These are phyloP conservation scores for Coniophora puteana DNA, from an alignment of 1,284 basidiomycete species.

Conservation along the genomic window DNA sequence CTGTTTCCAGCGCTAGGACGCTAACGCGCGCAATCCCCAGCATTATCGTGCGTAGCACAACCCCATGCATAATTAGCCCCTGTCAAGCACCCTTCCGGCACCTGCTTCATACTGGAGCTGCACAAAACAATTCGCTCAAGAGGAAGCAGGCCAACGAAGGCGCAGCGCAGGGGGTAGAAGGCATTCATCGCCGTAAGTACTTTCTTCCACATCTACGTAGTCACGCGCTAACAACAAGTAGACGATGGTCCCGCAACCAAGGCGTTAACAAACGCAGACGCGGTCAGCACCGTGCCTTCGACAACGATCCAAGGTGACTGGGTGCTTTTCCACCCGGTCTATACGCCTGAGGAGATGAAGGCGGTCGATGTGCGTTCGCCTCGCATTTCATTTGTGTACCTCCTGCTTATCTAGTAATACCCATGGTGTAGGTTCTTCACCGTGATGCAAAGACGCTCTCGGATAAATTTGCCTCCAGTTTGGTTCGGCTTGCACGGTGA, in stretches of 20 bases:
- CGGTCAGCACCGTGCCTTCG: slow-evolving; percentile 40
- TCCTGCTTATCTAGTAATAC: not conserved
- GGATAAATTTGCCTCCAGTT: slow-evolving; percentile 68
- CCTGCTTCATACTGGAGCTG: slow-evolving; percentile 24
- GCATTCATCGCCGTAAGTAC: slow-evolving; percentile 21
- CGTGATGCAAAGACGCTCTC: slow-evolving; percentile 59
- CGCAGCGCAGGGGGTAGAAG: slow-evolving; percentile 24
- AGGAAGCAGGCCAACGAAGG: slow-evolving; percentile 22
- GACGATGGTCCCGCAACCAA: slow-evolving; percentile 22
- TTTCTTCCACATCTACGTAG: not conserved
- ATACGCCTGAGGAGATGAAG: slow-evolving; percentile 74
- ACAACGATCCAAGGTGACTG: slow-evolving; percentile 64
- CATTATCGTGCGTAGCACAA: no score
- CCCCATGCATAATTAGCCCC: no score
- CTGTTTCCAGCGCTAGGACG: no score
- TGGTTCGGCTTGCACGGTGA: slow-evolving; percentile 59
- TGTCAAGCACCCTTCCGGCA: no score
- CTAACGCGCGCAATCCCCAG: no score
- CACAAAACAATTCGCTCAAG: slow-evolving; percentile 19
- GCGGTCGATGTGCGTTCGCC: slow-evolving; percentile 55
- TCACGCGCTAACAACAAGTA: slow-evolving; percentile 8
- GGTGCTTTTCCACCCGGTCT: slow-evolving; percentile 83
- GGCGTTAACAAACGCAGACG: slow-evolving; percentile 20
- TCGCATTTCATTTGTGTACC: slow-evolving; percentile 3
- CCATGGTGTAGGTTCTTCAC: slow-evolving; percentile 57